phyloP scores from a whole-genome alignment of 805 yeast genomes.

The Osmozyma mogii region DNA sequence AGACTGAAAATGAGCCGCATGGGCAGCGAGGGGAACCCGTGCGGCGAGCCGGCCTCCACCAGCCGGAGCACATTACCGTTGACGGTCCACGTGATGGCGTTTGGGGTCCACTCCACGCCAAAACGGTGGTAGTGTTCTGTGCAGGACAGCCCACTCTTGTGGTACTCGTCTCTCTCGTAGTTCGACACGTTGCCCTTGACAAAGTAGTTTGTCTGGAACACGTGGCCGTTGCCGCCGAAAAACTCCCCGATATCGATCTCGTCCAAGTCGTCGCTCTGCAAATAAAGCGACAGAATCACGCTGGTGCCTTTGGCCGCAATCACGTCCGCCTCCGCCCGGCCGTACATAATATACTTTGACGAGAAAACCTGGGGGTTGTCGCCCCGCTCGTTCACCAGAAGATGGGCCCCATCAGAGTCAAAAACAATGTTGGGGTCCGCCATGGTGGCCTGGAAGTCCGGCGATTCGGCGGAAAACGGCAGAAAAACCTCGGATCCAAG shows the following conservation, averaged over 20 bases:
- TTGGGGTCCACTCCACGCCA: slow-evolving; percentile 31
- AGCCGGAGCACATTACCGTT: slow-evolving; percentile 22
- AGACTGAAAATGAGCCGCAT: slow-evolving; percentile 28
- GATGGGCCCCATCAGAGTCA: slow-evolving; percentile 3
- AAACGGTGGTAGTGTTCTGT: slow-evolving; percentile 18
- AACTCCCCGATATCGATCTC: slow-evolving; percentile 34
- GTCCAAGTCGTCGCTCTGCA: slow-evolving; percentile 37
- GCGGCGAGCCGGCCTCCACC: slow-evolving; percentile 10
- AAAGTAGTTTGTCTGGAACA: slow-evolving; percentile 31
- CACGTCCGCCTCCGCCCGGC: slow-evolving; percentile 30
- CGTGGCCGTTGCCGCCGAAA: slow-evolving; percentile 27
- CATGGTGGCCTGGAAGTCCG: slow-evolving; percentile 3
- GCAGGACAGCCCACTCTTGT: slow-evolving; percentile 18
- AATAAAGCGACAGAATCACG: slow-evolving; percentile 30
- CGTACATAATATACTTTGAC: slow-evolving; percentile 25
- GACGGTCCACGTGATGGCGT: slow-evolving; percentile 21
- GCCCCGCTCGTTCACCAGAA: slow-evolving; percentile 7
- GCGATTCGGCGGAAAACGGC: slow-evolving; percentile 8
- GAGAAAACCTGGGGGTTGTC: slow-evolving; percentile 28
- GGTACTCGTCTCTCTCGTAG: slow-evolving; percentile 29
- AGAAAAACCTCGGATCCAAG: slow-evolving; percentile 13
- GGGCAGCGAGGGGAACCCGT: slow-evolving; percentile 31
- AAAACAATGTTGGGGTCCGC: not conserved
- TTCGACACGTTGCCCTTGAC: slow-evolving; percentile 31
- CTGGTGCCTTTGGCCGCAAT: slow-evolving; percentile 27